These are phyloP conservation scores for Laetiporus sulphureus DNA, from an alignment of 1,284 basidiomycete genomes.

Conservation along the genomic window DNA sequence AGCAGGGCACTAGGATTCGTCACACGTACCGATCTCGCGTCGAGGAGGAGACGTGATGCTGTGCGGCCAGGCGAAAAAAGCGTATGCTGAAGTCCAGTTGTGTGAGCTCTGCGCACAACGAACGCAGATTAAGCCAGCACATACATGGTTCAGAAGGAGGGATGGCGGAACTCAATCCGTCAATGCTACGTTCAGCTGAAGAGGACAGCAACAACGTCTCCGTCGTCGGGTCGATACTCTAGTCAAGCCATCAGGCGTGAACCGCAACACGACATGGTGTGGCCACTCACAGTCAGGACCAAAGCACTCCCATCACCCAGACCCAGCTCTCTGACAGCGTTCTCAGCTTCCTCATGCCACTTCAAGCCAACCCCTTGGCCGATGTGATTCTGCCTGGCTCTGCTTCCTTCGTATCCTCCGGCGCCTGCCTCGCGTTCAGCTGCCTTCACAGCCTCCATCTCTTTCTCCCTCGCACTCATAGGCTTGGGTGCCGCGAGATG, in stretches of 20 bases:
- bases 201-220: constrained; percentile 49
- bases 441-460: constrained; percentile 67
- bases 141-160: constrained; percentile 49
- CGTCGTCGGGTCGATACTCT: constrained; percentile 57
- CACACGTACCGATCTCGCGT: constrained; percentile 51
- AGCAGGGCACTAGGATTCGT: too few relatives aligned
- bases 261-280: not conserved
- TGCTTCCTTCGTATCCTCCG: constrained; percentile 48
- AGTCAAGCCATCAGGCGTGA: constrained; percentile 1
- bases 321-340: constrained; percentile 54
- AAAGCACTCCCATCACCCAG: constrained; percentile 43
- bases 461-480: constrained; percentile 73
- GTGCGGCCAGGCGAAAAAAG: constrained; percentile 70
- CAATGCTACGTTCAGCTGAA: constrained; percentile 30
- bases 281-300: constrained; percentile 55
- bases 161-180: constrained; percentile 40
- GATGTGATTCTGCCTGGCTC: constrained; percentile 47
- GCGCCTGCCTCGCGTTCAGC: constrained; percentile 56
- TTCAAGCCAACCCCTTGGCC: constrained; percentile 51
- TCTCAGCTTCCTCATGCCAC: constrained; percentile 58
- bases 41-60: constrained; percentile 30
- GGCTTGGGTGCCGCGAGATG: constrained; percentile 75
- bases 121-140: constrained; percentile 10
- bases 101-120: constrained; percentile 1
- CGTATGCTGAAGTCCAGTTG: constrained; percentile 63